A percentile compares a stretch with the other conserved stretches of the same genome.
Evolutionary conservation across 129 eudicot species (phyloP).

Genomic region (Flaveria ramosissima): DNA sequence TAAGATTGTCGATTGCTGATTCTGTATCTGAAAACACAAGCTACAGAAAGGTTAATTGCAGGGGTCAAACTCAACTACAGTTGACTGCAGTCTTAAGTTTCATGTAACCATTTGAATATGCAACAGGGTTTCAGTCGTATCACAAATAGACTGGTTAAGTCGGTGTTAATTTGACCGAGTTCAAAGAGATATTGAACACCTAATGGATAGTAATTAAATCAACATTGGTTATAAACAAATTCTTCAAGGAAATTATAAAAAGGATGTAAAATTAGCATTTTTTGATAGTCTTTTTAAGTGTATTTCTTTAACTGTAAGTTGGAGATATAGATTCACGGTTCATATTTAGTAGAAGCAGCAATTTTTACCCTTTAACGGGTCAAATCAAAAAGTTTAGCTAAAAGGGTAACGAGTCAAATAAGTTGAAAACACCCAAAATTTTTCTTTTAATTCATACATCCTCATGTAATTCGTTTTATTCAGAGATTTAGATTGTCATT

Average conservation of each 20-base stretch:
- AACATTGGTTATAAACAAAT: slow-evolving; percentile 1
- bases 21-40: slow-evolving; percentile 32
- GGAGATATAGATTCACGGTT: neutral
- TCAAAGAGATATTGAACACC: neutral
- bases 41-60: neutral
- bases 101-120: neutral
- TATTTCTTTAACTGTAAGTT: slow-evolving; percentile 1
- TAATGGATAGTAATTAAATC: slow-evolving; percentile 5
- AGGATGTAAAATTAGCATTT: slow-evolving; percentile 7
- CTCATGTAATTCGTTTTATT: neutral
- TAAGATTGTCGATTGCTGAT: slow-evolving; percentile 32
- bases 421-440: neutral
- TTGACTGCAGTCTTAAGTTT: neutral
- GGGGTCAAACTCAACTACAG: neutral
- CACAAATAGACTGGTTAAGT: neutral
- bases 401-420: neutral
- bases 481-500: neutral
- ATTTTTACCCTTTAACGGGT: slow-evolving; percentile 3
- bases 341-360: slow-evolving; percentile 1
- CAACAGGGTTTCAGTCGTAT: neutral
- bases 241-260: neutral
- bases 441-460: neutral
- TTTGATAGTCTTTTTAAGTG: neutral
- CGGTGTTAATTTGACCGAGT: neutral
- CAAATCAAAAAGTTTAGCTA: neutral